Conservation (phyloP, 83 land plant genomes). For the Picea abies region DNA sequence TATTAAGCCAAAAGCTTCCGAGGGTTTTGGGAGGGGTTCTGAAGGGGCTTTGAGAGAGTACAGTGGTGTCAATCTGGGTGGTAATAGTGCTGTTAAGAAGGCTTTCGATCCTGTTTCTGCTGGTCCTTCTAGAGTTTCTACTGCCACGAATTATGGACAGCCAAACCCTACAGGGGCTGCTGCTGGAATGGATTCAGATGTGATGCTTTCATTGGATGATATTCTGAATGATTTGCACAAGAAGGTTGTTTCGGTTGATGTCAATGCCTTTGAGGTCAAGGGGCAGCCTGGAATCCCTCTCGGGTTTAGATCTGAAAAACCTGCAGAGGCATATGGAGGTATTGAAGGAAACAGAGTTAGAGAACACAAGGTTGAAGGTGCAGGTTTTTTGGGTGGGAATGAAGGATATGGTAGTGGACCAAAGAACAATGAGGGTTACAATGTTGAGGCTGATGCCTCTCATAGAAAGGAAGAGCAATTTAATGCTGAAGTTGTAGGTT, state of each 20-base stretch:
- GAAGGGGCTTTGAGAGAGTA: not conserved
- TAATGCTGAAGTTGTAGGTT: not conserved
- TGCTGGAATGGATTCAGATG: slow-evolving; percentile 1
- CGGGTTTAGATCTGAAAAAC: slow-evolving; percentile 3
- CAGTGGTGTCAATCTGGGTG: not conserved
- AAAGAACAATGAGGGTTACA: no score
- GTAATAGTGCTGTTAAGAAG: not conserved
- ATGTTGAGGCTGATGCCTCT: no score
- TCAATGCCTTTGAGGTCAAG: slow-evolving; percentile 1
- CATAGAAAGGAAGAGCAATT: no score
- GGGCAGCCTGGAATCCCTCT: not conserved
- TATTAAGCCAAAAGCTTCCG: not conserved
- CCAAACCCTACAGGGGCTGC: not conserved
- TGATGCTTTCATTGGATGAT: slow-evolving; percentile 7
- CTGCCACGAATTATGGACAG: not conserved
- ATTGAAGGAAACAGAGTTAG: not conserved
- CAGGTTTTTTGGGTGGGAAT: not conserved
- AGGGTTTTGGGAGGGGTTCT: not conserved
- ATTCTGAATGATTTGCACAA: slow-evolving; percentile 12
- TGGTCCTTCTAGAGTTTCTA: not conserved
- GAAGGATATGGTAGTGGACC: not conserved
- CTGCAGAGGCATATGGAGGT: not conserved
- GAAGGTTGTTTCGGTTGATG: slow-evolving; percentile 13
- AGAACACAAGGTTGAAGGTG: not conserved
- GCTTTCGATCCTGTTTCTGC: not conserved